These are phyloP conservation scores for Jaapia argillacea DNA, from an alignment of 768 basidiomycete species.

Conservation along the genomic window DNA sequence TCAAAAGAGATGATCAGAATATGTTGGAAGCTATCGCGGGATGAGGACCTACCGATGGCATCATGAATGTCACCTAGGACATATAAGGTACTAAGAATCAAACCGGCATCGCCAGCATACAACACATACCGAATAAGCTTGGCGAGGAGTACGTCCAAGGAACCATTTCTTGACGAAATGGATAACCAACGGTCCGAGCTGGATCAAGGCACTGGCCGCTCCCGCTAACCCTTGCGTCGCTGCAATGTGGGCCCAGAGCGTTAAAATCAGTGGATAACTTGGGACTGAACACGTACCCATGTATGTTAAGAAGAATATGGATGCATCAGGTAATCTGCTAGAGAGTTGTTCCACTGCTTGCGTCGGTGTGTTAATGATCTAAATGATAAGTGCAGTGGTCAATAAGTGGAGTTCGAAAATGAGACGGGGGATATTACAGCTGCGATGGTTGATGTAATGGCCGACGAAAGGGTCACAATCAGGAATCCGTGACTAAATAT, in stretches of 20 bases:
- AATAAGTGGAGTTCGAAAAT: too few species aligned
- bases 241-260: constrained; percentile 9
- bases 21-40: background rate
- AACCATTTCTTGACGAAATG: constrained; percentile 58
- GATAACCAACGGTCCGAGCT: constrained; percentile 40
- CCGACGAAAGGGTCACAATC: constrained; percentile 55
- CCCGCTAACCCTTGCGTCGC: constrained; percentile 44
- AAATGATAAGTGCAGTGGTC: too few species aligned
- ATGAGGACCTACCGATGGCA: constrained; percentile 33
- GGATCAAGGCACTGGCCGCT: constrained; percentile 41
- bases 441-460: constrained; percentile 33
- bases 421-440: constrained; percentile 16
- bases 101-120: background rate
- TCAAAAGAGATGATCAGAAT: background rate
- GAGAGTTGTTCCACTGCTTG: constrained; percentile 34
- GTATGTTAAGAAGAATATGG: constrained; percentile 57
- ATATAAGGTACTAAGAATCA: background rate
- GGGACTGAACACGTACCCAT: constrained; percentile 23
- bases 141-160: constrained; percentile 56
- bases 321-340: constrained; percentile 40
- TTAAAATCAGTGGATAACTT: background rate
- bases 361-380: constrained; percentile 36
- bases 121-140: constrained; percentile 32
- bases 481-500: constrained; percentile 54
- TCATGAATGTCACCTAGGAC: constrained; percentile 34